These are phyloP conservation scores for Pleurostoma richardsiae DNA, from an alignment of 2,329 filamentous ascomycete genomes.

Conservation along the genomic window DNA sequence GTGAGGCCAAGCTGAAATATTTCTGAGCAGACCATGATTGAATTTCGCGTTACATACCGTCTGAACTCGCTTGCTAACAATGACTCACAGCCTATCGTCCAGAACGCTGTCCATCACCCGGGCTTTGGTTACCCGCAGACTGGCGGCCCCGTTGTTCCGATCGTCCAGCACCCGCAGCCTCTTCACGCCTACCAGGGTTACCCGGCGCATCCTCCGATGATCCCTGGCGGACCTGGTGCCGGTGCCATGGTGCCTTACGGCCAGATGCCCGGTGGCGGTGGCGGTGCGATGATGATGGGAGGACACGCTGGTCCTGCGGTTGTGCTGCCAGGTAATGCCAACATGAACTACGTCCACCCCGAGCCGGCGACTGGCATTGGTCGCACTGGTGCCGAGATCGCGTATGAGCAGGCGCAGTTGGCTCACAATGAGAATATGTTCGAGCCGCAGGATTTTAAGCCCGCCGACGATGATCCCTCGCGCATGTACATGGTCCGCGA, in stretches of 20 bases:
- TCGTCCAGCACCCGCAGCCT: too few relatives aligned
- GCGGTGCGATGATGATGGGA: conserved; percentile 7
- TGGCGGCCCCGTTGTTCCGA: too few relatives aligned
- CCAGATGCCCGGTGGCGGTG: conserved; percentile 1
- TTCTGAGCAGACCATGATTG: too few relatives aligned
- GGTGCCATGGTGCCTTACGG: conserved; percentile 6
- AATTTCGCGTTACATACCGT: too few relatives aligned
- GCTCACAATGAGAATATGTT: conserved; percentile 38
- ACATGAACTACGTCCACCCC: conserved; percentile 24
- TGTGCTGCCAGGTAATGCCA: conserved; percentile 34
- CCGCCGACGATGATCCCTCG: conserved; percentile 52
- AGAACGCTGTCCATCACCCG: too few relatives aligned
- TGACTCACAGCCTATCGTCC: too few relatives aligned
- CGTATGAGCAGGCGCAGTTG: conserved; percentile 36
- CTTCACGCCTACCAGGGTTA: not conserved
- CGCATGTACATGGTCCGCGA: conserved; percentile 60
- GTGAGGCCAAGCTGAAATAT: too few relatives aligned
- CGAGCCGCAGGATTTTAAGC: conserved; percentile 59
- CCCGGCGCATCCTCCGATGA: conserved; percentile 8
- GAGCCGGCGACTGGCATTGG: conserved; percentile 47
- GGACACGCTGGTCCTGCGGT: not conserved
- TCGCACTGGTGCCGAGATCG: conserved; percentile 42
- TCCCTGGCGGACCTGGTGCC: conserved; percentile 1
- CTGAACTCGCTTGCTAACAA: too few relatives aligned
- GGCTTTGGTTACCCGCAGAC: too few relatives aligned